phyloP scores from a whole-genome alignment of 345 rosid genomes.

The Lenwebbia sp. region DNA sequence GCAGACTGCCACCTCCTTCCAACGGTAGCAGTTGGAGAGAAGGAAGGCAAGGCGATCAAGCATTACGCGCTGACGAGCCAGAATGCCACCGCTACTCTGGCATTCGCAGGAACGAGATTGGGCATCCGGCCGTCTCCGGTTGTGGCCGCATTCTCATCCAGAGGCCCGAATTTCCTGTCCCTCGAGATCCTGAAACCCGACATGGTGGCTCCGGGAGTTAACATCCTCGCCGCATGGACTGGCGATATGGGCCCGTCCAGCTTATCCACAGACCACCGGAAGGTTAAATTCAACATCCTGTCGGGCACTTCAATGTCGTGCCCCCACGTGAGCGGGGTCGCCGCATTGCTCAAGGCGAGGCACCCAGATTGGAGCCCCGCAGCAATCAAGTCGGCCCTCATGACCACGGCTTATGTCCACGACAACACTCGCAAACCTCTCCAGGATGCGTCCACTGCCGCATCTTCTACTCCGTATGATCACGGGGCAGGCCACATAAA shows the following conservation, averaged over 20 bases:
- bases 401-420: conserved; percentile 93
- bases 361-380: conserved; percentile 96
- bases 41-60: conserved; percentile 59
- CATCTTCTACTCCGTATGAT: conserved; percentile 56
- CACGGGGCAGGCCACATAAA: conserved; percentile 90
- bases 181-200: conserved; percentile 68
- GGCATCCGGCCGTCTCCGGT: conserved; percentile 62
- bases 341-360: conserved; percentile 75
- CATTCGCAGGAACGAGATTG: conserved; percentile 41
- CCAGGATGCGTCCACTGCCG: conserved; percentile 39
- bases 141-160: conserved; percentile 69
- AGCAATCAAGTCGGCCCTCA: conserved; percentile 80
- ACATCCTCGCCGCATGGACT: conserved; percentile 70
- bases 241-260: conserved; percentile 70
- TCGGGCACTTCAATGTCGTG: conserved; percentile 97
- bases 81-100: conserved; percentile 36
- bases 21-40: conserved; percentile 72
- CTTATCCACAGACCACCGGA: conserved; percentile 53
- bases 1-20: conserved; percentile 88
- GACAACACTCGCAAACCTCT: conserved; percentile 56
- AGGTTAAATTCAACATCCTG: conserved; percentile 66
- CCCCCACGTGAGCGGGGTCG: conserved; percentile 91
- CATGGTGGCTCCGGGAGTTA: conserved; percentile 62
- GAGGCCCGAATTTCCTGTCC: conserved; percentile 54
- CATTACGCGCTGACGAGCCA: conserved; percentile 32